Evolutionary conservation across 768 basidiomycete genomes (phyloP).

Genomic region (Suillus alpinus): DNA sequence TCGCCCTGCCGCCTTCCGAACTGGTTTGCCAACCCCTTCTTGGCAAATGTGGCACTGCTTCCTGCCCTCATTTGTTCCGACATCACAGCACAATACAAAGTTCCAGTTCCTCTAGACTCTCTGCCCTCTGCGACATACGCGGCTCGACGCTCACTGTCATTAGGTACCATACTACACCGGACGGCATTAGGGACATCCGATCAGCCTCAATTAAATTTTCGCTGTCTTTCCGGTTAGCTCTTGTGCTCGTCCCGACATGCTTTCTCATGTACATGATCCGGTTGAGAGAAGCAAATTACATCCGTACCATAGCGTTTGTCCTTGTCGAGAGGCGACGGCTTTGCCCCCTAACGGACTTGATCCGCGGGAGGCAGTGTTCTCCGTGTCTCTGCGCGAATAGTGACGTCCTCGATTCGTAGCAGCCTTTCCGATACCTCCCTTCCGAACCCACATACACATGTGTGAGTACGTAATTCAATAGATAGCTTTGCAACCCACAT

Average conservation of each 20-base stretch:
- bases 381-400: neutral
- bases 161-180: neutral
- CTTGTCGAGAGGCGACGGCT: neutral
- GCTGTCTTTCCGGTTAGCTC: neutral
- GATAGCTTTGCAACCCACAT: neutral
- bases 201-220: neutral
- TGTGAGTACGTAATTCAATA: neutral
- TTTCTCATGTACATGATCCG: neutral
- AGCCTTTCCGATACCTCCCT: neutral
- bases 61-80: slow-evolving; percentile 21
- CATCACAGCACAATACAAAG: slow-evolving; percentile 4
- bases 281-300: neutral
- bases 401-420: neutral
- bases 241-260: neutral
- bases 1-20: slow-evolving; percentile 12
- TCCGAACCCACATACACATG: neutral
- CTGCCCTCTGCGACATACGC: slow-evolving; percentile 19
- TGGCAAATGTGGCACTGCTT: neutral
- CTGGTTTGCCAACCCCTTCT: slow-evolving; percentile 10
- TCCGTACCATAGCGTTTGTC: neutral
- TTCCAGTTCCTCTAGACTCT: slow-evolving; percentile 4
- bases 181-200: neutral
- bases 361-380: neutral
- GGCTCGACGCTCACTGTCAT: slow-evolving; percentile 18
- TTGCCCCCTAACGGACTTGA: neutral